Base-by-base conservation (phyloP, 169 alveolate species). In the Cryptosporidium meleagridis region DNA sequence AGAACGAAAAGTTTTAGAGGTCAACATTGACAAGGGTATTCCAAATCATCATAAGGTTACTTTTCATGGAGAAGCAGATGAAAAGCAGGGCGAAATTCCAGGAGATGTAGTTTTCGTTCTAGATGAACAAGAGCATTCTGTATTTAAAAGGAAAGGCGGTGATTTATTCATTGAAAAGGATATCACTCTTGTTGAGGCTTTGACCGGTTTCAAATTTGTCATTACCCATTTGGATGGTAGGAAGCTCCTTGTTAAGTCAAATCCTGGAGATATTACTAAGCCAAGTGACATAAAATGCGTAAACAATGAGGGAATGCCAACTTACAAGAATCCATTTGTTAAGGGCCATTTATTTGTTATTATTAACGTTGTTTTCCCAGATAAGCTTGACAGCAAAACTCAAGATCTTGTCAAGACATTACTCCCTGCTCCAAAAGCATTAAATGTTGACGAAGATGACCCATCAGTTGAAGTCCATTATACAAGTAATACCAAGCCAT, bases 21-120 rank as follows among this genome's bases (percentile, higher is more conserved):
- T 97, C 45, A 94, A 93, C 87, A 94, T 98, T 55, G 99, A 97
- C 70, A 97, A 96, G 93, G 99, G 99, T 33, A 97, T 94, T 41
- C 99, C 99, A 41, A 96, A 98, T 92, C 97, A 96, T 33, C 98
- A 98, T 87, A 95, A 95, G 93, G 96, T 96, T 53, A 94, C 94
- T 37, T 96, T 97, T 93, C 96, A 95, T 67, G 99, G 98, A 3
- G 99, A 97, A 93, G 99, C 99, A 31, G 99, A 98, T 89, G 98
- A 97, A 94, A 93, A 95, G 31, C 99, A 99, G 29, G 98, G 95
- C 72, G 96, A 93, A 35, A 96, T 96, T 52, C 97, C 99, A 18
- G 99, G 99, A 33, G 98, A 97, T 70, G 97, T 97, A 72, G 94
- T 97, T 59, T 93, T 98, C 86, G 94, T 95, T 59, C 91, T 95